Percentiles rank a stretch among this genome's conserved stretches.
Evolutionary conservation across 2,329 filamentous ascomycete species (phyloP).

Genomic region (Truncatella angustata): DNA sequence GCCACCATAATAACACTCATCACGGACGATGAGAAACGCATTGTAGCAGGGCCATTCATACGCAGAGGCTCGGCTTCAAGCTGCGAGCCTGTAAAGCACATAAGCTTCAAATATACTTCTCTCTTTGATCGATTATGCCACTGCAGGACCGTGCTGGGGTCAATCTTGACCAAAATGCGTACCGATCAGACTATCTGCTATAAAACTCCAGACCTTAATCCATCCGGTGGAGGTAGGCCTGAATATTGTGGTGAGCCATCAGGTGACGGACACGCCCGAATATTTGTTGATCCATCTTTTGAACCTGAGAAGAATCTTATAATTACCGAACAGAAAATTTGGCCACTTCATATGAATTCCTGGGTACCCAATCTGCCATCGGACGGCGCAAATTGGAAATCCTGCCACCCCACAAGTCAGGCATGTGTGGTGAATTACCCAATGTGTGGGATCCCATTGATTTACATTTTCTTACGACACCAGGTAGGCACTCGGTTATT

Average conservation of each 20-base stretch:
- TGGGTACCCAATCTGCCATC: conserved; percentile 3
- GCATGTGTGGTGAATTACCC: neutral
- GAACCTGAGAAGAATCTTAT: neutral
- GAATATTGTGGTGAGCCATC: conserved; percentile 3
- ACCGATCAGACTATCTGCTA: neutral
- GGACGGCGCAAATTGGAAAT: neutral
- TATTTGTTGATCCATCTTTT: conserved; percentile 7
- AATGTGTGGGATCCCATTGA: neutral
- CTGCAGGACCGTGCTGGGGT: neutral
- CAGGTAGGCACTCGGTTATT: neutral
- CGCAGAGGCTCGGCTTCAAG: neutral
- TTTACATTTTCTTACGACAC: neutral
- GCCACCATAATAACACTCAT: too few relatives aligned
- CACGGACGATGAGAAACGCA: neutral
- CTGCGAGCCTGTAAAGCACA: neutral
- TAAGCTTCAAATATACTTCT: neutral
- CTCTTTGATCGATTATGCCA: neutral
- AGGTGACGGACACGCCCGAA: neutral
- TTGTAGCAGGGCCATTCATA: conserved; percentile 1
- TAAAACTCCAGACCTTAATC: neutral
- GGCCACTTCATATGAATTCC: neutral
- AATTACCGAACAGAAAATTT: neutral
- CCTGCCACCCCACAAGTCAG: neutral
- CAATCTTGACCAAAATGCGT: neutral
- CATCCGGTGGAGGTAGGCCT: neutral